These are phyloP conservation scores for Diaporthe helianthi DNA, from an alignment of 2,329 filamentous ascomycete genomes.

Conservation along the genomic window DNA sequence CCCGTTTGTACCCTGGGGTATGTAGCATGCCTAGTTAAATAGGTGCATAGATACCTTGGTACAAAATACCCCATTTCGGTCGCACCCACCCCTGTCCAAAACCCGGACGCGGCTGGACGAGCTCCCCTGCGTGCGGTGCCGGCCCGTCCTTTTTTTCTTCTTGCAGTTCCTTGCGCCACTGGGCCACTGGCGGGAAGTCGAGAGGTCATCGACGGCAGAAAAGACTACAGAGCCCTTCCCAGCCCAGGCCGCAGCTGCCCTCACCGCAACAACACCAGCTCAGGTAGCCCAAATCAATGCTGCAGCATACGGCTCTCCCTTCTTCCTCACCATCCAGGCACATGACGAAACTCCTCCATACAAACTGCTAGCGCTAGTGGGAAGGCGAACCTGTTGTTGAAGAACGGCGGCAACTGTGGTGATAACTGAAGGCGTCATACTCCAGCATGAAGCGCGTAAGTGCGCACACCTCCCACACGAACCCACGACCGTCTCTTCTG, in stretches of 20 bases:
- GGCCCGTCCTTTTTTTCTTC: slow-evolving; percentile 10
- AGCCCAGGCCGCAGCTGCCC: slow-evolving; percentile 20
- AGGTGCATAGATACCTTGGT: not conserved
- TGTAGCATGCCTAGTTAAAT: too few relatives aligned
- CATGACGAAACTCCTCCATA: not conserved
- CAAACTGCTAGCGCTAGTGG: not conserved
- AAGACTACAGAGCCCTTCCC: not conserved
- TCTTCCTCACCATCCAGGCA: not conserved
- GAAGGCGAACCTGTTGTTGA: not conserved
- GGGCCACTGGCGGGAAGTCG: slow-evolving; percentile 18
- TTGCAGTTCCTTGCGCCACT: slow-evolving; percentile 3
- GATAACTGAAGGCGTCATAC: slow-evolving; percentile 11
- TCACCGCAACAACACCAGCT: not conserved
- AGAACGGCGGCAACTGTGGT: slow-evolving; percentile 21
- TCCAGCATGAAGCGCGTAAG: slow-evolving; percentile 35
- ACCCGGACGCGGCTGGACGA: slow-evolving; percentile 6
- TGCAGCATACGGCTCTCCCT: not conserved
- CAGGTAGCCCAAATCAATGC: not conserved
- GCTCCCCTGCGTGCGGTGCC: slow-evolving; percentile 1
- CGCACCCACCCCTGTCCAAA: slow-evolving; percentile 3
- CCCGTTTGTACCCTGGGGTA: not conserved
- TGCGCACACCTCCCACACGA: not conserved
- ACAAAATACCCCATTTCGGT: not conserved
- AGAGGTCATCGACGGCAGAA: slow-evolving; percentile 28
- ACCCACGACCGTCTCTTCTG: not conserved